Base-by-base conservation (phyloP, 2,329 filamentous ascomycete genomes). In the Fusarium longipes region DNA sequence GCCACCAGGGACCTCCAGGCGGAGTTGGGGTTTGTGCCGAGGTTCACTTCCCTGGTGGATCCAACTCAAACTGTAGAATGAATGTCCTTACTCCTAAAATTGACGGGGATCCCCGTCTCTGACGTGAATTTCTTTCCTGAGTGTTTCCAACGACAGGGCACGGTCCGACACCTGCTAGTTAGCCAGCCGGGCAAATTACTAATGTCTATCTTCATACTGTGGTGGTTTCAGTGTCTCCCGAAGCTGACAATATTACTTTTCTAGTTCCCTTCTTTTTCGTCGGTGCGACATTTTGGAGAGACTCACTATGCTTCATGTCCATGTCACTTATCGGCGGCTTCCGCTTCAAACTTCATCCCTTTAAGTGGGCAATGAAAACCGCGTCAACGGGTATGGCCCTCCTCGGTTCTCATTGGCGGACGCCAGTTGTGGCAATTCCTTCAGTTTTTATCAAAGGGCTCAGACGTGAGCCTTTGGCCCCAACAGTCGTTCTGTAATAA, bases 11-110 rank as follows among this genome's bases (percentile, higher is more conserved):
- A 48, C 45, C 25, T 25, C 9, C 12, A 24, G 17, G 45, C 27
- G 45, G 35, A 36, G 40, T 61, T 65, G 55, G 65, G 50, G 55
- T 57, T 67, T 18, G 18, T 65, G 61, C 65, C 65, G 60, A 63
- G 60, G 60, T 20, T 36, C 15, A 44, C 42, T 63, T 63, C 60
- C 60, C 58, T 39, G 60, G 49, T 18, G 39, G 24, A n/a, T 25
- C 38, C 22, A 40, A 40, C 38, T 25, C 38, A 40, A 40, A 40
- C 38, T 40, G 22, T 36, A 57, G 57, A 51, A 27, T 36, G 30
- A 29, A 39, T 43, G 56, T 43, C 48, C 35, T n/a, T 25, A 17
- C n/a, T 39, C 20, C 14, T 11, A 24, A 39, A 22, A 22, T 48
- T 20, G 30, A 48, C 45, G 45, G 45, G 45, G 45, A 36, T 48